Evolutionary conservation across 2,329 filamentous ascomycete species (phyloP), one percentile per base, ranked within the genome.

Genomic region (Chaetomiaceae sp.): DNA sequence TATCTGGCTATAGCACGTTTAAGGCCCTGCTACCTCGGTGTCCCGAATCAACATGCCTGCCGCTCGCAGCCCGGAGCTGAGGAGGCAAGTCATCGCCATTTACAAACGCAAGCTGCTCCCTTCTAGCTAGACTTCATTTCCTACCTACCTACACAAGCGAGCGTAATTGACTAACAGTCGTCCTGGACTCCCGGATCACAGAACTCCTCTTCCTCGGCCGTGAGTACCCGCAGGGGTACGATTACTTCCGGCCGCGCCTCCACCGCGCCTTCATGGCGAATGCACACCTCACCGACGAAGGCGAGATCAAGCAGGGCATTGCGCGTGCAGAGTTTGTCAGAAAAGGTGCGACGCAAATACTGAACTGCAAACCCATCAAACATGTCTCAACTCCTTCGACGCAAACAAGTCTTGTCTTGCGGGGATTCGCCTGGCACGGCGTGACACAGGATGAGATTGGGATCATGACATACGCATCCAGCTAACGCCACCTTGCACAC

Each of bases 241-340:
- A 73, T 24, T 96, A 90, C 68, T 96, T 94, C 63, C 80, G 85
- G 10, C 78, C 81, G 7, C 80, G 89, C 2, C 71, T 96, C 9
- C 89, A 96, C 68, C 81, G 81, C 50, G 91, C 91, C 1, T 98
- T 97, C 68, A 79, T 83, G 55, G 79, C 81, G 38, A 88, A 94
- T 57, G 78, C 83, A 2, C 66, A 74, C 33, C 62, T 95, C 48
- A 74, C 71, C 2, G 81, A 93, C 56, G 84, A 91, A 52, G 78
- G 76, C 7, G 75, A 87, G 58, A 96, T 98, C 40, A 75, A 74
- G 34, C 75, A 82, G 50, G 86, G 81, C 0, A 88, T 98, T 46
- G 74, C 78, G 33, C 75, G 84, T 50, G 91, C 89, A 0, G 80
- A 94, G 55, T 96, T 86, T 65, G 88, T 97, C 4, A 94, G 88